Conservation (phyloP, 2,329 filamentous ascomycete species). For the Pseudogymnoascus sp. region DNA sequence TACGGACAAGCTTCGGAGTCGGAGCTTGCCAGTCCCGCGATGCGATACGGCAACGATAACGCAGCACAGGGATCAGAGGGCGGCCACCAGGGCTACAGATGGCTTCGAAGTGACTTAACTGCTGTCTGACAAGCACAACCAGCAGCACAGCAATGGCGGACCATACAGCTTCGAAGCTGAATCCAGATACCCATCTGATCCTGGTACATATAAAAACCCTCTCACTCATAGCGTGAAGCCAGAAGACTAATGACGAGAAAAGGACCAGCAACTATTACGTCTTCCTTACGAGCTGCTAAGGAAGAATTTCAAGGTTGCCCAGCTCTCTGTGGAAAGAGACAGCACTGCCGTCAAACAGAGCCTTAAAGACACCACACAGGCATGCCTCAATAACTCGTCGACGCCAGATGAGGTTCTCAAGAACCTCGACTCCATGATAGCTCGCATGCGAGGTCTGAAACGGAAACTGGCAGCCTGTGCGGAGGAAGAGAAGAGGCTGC, state of each 20-base stretch:
- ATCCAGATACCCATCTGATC: constrained; percentile 66
- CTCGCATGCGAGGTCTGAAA: constrained; percentile 76
- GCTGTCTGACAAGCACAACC: not conserved
- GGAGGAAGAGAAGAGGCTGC: constrained; percentile 69
- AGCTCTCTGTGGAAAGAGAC: constrained; percentile 67
- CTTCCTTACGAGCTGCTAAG: constrained; percentile 87
- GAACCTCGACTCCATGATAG: constrained; percentile 75
- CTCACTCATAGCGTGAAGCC: constrained; percentile 5
- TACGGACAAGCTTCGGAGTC: not conserved
- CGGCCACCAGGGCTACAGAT: constrained; percentile 6
- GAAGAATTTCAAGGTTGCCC: constrained; percentile 85
- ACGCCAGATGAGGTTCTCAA: constrained; percentile 64
- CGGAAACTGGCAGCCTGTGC: constrained; percentile 72
- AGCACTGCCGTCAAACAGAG: constrained; percentile 52
- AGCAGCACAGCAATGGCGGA: constrained; percentile 42
- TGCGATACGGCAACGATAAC: constrained; percentile 4
- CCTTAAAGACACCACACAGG: constrained; percentile 56
- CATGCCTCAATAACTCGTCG: constrained; percentile 54
- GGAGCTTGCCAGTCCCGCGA: not conserved
- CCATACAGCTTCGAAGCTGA: constrained; percentile 56
- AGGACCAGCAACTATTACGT: constrained; percentile 92
- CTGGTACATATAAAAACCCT: constrained; percentile 42
- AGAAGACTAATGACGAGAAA: constrained; percentile 14
- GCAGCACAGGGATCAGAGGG: not conserved
- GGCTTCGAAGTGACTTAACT: not conserved